Conservation (phyloP, 1,284 basidiomycete species). For the Sporisorium iseilematis-ciliati region DNA sequence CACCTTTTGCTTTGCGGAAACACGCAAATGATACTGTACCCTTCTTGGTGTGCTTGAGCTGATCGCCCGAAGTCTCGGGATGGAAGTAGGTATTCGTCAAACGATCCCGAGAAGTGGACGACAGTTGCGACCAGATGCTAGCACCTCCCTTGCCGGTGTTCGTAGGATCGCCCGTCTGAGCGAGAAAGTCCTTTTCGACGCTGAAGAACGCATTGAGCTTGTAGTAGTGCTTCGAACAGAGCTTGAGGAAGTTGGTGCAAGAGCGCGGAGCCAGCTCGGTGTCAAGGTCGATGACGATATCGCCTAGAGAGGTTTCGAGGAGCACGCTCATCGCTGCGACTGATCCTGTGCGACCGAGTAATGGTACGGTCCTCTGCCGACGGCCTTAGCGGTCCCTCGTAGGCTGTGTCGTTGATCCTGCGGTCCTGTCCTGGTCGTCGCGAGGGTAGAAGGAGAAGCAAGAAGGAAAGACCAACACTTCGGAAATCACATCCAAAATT, state of each 20-base stretch:
- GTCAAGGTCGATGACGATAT: constrained; percentile 94
- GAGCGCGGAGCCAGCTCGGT: constrained; percentile 89
- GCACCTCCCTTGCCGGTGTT: constrained; percentile 84
- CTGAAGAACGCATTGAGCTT: constrained; percentile 85
- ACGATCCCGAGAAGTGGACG: constrained; percentile 55
- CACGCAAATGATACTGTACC: constrained; percentile 80
- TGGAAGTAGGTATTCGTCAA: constrained; percentile 80
- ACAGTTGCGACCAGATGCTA: constrained; percentile 68
- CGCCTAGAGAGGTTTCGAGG: constrained; percentile 93
- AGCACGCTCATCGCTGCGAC: constrained; percentile 83
- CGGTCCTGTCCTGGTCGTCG: background rate
- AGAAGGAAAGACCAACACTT: constrained; percentile 2
- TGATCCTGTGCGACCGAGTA: too few species aligned
- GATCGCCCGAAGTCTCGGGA: constrained; percentile 79
- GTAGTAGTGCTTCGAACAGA: constrained; percentile 97
- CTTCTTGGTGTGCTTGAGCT: constrained; percentile 83
- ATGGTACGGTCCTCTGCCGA: too few species aligned
- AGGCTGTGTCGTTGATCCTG: background rate
- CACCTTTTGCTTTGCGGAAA: constrained; percentile 17
- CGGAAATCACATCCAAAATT: background rate
- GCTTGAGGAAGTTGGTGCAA: constrained; percentile 94
- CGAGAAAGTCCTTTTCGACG: constrained; percentile 97
- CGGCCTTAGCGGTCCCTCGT: background rate
- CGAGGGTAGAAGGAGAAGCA: background rate
- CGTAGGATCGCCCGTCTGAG: constrained; percentile 93